phyloP scores from a whole-genome alignment of 805 yeast genomes.

The Candida easanensis region DNA sequence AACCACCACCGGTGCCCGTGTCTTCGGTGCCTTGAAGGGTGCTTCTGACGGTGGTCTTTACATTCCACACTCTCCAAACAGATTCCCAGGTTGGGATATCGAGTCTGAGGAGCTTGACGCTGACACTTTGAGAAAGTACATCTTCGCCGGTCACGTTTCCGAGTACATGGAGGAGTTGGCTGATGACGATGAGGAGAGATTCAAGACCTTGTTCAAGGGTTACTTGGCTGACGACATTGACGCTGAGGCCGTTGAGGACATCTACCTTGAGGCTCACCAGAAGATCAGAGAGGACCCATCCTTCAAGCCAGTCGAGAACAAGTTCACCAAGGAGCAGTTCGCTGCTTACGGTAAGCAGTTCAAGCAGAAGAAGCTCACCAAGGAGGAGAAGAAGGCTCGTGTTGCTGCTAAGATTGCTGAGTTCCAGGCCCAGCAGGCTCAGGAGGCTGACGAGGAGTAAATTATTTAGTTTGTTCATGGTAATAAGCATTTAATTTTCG shows the following conservation, averaged over 20 bases:
- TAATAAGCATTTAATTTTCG: slow-evolving; percentile 2
- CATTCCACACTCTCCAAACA: slow-evolving; percentile 98
- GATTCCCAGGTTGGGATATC: slow-evolving; percentile 99
- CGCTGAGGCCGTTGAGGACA: slow-evolving; percentile 94
- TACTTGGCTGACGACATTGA: slow-evolving; percentile 97
- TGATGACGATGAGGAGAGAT: slow-evolving; percentile 99
- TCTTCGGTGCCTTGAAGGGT: slow-evolving; percentile 99
- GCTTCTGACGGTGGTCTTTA: slow-evolving; percentile 99
- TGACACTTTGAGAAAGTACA: slow-evolving; percentile 96
- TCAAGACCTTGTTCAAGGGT: slow-evolving; percentile 91
- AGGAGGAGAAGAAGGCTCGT: slow-evolving; percentile 85
- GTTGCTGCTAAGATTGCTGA: slow-evolving; percentile 93
- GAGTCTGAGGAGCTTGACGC: slow-evolving; percentile 98
- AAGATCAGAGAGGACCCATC: slow-evolving; percentile 95
- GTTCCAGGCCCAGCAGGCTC: slow-evolving; percentile 47
- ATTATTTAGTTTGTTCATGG: slow-evolving; percentile 3
- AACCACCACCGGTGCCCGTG: slow-evolving; percentile 99
- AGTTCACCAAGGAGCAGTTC: slow-evolving; percentile 96
- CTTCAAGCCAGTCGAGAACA: slow-evolving; percentile 84
- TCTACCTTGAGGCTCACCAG: slow-evolving; percentile 92
- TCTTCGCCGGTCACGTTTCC: slow-evolving; percentile 99
- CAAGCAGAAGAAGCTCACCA: slow-evolving; percentile 86
- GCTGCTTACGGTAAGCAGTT: slow-evolving; percentile 94
- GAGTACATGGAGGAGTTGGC: slow-evolving; percentile 99
- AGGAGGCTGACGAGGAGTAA: slow-evolving; percentile 22